Percentiles rank a stretch among this genome's conserved stretches.
Conservation (phyloP, 768 basidiomycete genomes). For the Sarcomyxa edulis region DNA sequence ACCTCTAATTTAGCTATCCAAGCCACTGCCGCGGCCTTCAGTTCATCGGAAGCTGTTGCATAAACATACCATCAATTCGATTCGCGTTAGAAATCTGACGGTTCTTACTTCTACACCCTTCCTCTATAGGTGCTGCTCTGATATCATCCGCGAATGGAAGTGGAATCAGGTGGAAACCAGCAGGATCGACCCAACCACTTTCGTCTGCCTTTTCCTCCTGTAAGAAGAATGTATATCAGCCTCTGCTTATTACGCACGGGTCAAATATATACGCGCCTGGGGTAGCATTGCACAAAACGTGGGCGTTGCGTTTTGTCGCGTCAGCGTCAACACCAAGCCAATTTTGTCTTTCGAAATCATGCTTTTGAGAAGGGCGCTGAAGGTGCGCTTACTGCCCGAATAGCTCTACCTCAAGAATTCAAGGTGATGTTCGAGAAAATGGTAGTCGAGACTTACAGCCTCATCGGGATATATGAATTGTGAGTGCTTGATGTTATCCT, state of each 20-base stretch:
- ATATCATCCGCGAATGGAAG: constrained; percentile 97
- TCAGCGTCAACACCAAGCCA: constrained; percentile 68
- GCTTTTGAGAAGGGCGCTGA: constrained; percentile 79
- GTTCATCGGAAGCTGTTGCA: constrained; percentile 65
- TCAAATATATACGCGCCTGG: constrained; percentile 45
- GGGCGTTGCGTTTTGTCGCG: constrained; percentile 69
- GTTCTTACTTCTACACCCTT: constrained; percentile 55
- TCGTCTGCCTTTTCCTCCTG: constrained; percentile 70
- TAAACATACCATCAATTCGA: not conserved
- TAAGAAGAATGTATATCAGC: not conserved
- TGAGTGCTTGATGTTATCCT: constrained; percentile 91
- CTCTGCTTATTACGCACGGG: constrained; percentile 3
- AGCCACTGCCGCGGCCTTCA: constrained; percentile 59
- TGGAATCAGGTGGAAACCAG: constrained; percentile 89
- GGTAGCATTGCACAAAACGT: constrained; percentile 82
- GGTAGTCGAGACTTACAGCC: constrained; percentile 40
- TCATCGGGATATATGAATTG: constrained; percentile 92
- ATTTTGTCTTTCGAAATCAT: constrained; percentile 80
- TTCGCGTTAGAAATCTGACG: constrained; percentile 1
- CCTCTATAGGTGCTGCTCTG: constrained; percentile 66
- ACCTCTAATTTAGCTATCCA: constrained; percentile 79
- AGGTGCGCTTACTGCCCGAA: constrained; percentile 89
- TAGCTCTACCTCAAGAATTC: constrained; percentile 47
- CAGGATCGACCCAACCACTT: constrained; percentile 74
- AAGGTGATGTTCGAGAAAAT: too few relatives aligned